These are phyloP conservation scores for Xylariaceae sp. DNA, from an alignment of 2,329 filamentous ascomycete genomes.

Conservation along the genomic window DNA sequence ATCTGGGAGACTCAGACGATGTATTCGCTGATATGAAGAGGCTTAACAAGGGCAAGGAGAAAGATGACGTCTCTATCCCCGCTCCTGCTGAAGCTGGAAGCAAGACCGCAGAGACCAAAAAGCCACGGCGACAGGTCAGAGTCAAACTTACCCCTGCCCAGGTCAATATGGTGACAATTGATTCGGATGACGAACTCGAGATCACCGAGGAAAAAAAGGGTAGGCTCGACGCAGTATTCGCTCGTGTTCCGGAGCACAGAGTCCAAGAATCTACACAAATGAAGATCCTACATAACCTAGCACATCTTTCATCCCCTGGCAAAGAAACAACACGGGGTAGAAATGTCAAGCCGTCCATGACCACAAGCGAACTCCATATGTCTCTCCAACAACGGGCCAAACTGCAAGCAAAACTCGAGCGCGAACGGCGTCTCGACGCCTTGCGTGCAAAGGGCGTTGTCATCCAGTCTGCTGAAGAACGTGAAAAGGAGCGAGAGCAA, in stretches of 20 bases:
- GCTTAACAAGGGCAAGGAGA: slow-evolving; percentile 59
- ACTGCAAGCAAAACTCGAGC: slow-evolving; percentile 73
- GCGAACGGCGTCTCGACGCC: slow-evolving; percentile 70
- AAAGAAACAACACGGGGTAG: slow-evolving; percentile 45
- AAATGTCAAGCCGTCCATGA: slow-evolving; percentile 56
- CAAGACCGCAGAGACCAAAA: slow-evolving; percentile 24
- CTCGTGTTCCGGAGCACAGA: slow-evolving; percentile 61
- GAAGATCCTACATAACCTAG: slow-evolving; percentile 67
- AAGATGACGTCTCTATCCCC: slow-evolving; percentile 37
- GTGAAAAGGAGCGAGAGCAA: slow-evolving; percentile 73
- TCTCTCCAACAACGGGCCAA: slow-evolving; percentile 68
- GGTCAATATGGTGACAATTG: slow-evolving; percentile 37
- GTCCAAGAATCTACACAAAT: slow-evolving; percentile 61
- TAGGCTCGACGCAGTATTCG: slow-evolving; percentile 62
- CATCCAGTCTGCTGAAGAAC: slow-evolving; percentile 81
- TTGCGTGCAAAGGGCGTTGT: slow-evolving; percentile 76
- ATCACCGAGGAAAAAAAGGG: slow-evolving; percentile 50
- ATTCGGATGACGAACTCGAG: slow-evolving; percentile 61
- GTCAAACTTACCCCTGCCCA: slow-evolving; percentile 44
- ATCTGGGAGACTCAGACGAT: slow-evolving; percentile 38
- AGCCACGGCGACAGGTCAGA: slow-evolving; percentile 45
- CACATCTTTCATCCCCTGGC: slow-evolving; percentile 63
- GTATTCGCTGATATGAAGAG: slow-evolving; percentile 31
- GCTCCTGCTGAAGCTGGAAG: slow-evolving; percentile 25
- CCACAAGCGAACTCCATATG: slow-evolving; percentile 63